Evolutionary conservation across 2,329 filamentous ascomycete genomes (phyloP), one percentile per base, ranked within the genome.

Genomic region (Penicillium sumatraense): DNA sequence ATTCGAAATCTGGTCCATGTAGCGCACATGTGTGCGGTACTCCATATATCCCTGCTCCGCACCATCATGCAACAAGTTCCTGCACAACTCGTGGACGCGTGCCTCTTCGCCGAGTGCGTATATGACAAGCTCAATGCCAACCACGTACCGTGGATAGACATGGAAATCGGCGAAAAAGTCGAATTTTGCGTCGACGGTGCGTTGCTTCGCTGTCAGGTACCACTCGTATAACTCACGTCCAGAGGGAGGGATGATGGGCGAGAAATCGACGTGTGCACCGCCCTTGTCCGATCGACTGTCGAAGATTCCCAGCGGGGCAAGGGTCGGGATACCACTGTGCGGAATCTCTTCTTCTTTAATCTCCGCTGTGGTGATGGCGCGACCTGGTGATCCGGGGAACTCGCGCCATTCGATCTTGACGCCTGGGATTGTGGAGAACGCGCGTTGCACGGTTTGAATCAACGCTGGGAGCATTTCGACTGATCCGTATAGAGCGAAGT

Each of bases 351-450:
- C 54, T 23, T 33, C 21, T 18, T 42, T 42, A 26, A 56, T 52
- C 20, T 56, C 51, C 3, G 51, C 23, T 6, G 51, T 29, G 0
- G 46, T 49, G 24, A 58, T 51, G 11, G 41, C 26, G 3, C 21
- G 46, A 7, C 55, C 53, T 23, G 46, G 55, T 7, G 16, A 20
- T 2, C 46, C 55, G 40, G 47, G 51, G 9, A 51, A 58, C 31
- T 54, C 41, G 40, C 53, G 53, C 40, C 41, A 51, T 3, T n/a
- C 23, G 24, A 56, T 45, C 42, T 71, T 73, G 1, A 72, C 73
- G 2, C 80, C 79, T 0, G 70, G 67, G 36, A 81, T 75, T 13
- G 66, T 63, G 2, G 49, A 51, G 24, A 51, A 51, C 8, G 36
- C 36, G 71, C 61, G 27, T 47, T 47, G 0, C 14, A 33, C 11